Conservation (phyloP, 768 basidiomycete genomes). For the Auricularia cornea region DNA sequence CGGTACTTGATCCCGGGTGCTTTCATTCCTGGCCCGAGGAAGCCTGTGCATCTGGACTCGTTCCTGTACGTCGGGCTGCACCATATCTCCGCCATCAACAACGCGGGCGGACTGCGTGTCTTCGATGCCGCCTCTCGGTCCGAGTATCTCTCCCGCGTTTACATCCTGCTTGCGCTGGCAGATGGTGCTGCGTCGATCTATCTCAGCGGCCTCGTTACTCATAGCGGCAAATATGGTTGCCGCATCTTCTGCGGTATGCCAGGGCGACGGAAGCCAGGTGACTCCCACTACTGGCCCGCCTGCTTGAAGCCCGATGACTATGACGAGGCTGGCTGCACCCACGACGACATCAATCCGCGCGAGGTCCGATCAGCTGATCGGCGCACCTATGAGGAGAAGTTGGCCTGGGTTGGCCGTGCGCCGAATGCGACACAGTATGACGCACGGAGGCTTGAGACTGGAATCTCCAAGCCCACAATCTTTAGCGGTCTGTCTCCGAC, state of each 20-base stretch:
- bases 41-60: constrained; percentile 26
- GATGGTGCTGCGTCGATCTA: constrained; percentile 27
- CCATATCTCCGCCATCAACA: constrained; percentile 25
- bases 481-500: constrained; percentile 24
- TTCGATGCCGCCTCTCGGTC: constrained; percentile 21
- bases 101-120: constrained; percentile 20
- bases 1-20: constrained; percentile 22
- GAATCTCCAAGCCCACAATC: constrained; percentile 30
- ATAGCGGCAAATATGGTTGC: constrained; percentile 28
- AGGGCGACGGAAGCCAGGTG: constrained; percentile 23
- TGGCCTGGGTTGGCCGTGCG: not conserved
- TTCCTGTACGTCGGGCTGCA: constrained; percentile 28
- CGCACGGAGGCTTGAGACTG: constrained; percentile 19
- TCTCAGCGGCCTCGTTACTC: constrained; percentile 28
- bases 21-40: constrained; percentile 27
- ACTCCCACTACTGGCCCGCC: constrained; percentile 28
- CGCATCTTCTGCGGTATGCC: constrained; percentile 20
- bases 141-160: constrained; percentile 8
- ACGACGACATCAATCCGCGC: constrained; percentile 9
- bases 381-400: not conserved
- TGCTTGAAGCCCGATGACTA: constrained; percentile 20
- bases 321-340: constrained; percentile 18
- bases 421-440: constrained; percentile 3
- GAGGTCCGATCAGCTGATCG: not conserved
- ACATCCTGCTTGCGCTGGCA: constrained; percentile 18